Evolutionary conservation across 306 rosid genomes (phyloP), one percentile per base, ranked within the genome.

Genomic region (Alnus glutinosa): DNA sequence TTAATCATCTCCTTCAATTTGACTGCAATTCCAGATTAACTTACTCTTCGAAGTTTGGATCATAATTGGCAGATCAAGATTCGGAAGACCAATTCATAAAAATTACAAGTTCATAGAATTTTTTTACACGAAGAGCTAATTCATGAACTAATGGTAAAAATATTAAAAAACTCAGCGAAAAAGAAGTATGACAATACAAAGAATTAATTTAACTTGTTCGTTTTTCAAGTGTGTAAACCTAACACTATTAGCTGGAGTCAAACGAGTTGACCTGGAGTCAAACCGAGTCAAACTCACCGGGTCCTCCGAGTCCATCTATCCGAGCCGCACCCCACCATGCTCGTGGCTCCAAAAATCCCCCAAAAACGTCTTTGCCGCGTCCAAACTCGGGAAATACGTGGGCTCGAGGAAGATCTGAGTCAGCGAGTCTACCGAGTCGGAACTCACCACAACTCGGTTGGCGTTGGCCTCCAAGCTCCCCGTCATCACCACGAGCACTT

Each of bases 371-470:
- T 92, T 94, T 0, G 97, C 98, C 1, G 98, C 97, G 12, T 94
- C 98, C 88, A 94, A 83, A 48, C 98, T 94, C 42, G 98, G 98
- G 67, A 89, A 94, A 61, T 94, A 94, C 0, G 98, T 92, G 7
- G 98, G 94, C 75, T 94, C 94, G 10, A 92, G 80, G 58, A 88
- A 94, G 68, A 94, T 82, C 76, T 82, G 92, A 85, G 89, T 92
- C 88, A 94, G 86, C 82, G 93, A 81, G 86, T 94, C 97, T n/a
- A 82, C 84, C 49, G 86, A 85, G 16, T 85, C 92, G 4, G 83
- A 80, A 67, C 84, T 76, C 85, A 86, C 13, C 5, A 88, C 89
- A 37, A 88, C 90, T 82, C 89, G 88, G 90, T 92, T 94, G 15
- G 92, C 96, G 46, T 81, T 90, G 2, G 92, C 97, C 81, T 92